Percentiles rank a stretch among this genome's conserved stretches.
Conservation (phyloP, 257 asterid species). For the Gardenia jasminoides region DNA sequence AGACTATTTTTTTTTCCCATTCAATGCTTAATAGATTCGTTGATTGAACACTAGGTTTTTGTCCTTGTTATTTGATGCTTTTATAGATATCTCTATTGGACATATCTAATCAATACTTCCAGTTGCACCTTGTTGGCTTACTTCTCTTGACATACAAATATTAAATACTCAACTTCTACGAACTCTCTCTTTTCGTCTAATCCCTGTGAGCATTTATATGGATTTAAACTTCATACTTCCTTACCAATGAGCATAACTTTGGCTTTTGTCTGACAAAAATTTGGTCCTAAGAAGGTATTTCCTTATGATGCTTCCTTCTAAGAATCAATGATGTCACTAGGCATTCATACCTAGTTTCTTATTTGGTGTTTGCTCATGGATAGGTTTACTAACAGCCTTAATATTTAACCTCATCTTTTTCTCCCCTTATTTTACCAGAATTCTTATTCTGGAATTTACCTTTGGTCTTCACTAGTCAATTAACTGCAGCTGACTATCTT, state of each 20-base stretch:
- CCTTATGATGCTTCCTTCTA: neutral
- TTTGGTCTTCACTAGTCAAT: neutral
- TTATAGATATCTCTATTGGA: neutral
- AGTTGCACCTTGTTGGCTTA: neutral
- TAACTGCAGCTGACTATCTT: neutral
- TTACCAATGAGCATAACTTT: too few species aligned
- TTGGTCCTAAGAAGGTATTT: neutral
- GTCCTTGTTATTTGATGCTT: neutral
- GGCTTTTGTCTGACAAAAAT: neutral
- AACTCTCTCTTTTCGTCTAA: neutral
- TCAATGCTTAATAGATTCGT: neutral
- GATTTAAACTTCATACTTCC: neutral
- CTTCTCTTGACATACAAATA: neutral
- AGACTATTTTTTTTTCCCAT: conserved; percentile 15
- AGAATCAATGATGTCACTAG: neutral
- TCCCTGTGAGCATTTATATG: neutral
- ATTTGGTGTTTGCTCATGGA: too few species aligned
- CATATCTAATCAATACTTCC: neutral
- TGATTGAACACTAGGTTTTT: neutral
- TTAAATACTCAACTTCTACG: neutral
- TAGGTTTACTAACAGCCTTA: neutral
- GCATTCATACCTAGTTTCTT: neutral
- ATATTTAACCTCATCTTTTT: neutral
- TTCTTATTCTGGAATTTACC: too few species aligned
- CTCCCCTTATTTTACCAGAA: neutral